Base-by-base conservation (phyloP, 352 stramenopile species). In the Globisporangium sylvaticum region DNA sequence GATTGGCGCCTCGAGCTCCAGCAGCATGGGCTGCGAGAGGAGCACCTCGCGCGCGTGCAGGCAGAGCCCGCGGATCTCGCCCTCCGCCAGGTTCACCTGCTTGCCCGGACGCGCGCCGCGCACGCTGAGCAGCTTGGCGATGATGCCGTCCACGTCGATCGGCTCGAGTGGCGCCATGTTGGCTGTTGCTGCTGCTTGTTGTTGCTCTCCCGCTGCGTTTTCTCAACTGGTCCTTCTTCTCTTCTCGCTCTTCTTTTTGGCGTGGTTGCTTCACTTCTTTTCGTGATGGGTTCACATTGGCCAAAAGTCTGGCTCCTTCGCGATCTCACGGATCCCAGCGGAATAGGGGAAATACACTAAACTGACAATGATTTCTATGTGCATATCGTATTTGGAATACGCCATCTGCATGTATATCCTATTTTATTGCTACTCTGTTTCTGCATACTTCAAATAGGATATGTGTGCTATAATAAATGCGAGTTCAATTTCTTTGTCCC, bases 1-100 rank as follows among this genome's bases (percentile, higher is more conserved):
- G 67, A 98, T 99, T 7, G 98, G 98, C 39, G 98, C 97, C 80
- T 99, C 97, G 27, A 99, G 83, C 79, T 99, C 97, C 54, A 99
- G 73, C 44, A 99, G 87, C 76, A 99, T 99, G 3, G 97, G 97
- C 78, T 99, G 98, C 42, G 85, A 84, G 65, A 99, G 98, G 72
- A 99, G 98, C 56, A 99, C 90, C 74, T 99, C 97, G 64, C 97
- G 64, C 64, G 64, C 64, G 34, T 69, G 94, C 29, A 98, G 79
- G 70, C 97, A 99, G n/a, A 99, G 88, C 69, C 96, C 97, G 55
- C 96, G 97, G 67, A 99, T 98, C 76, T 99, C 96, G 46, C 82
- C 88, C 81, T 99, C 96, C 7, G 90, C 90, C n/a, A 99, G 82
- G 70, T 98, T 94, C 52, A 99, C 97, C 77, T 97, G 80, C 76